A percentile compares a stretch with the other conserved stretches of the same genome.
phyloP scores from a whole-genome alignment of 2,329 filamentous ascomycete species.

The Monilinia fructigena region DNA sequence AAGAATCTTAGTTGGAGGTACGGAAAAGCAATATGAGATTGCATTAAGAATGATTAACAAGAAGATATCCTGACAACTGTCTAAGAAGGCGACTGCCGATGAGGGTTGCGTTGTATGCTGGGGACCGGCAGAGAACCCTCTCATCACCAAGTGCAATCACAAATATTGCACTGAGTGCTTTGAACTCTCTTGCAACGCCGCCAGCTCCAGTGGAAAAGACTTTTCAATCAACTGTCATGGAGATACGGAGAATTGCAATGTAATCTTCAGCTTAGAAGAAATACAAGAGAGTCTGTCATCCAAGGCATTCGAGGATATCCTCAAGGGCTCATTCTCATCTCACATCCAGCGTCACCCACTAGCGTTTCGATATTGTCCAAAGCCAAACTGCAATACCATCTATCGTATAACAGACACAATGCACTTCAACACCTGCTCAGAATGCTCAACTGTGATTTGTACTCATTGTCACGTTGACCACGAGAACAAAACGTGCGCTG shows the following conservation, averaged over 20 bases:
- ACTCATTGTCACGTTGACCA: too few relatives aligned
- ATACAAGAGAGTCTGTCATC: too few relatives aligned
- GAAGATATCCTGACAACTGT: background rate
- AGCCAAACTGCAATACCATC: too few relatives aligned
- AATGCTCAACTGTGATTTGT: too few relatives aligned
- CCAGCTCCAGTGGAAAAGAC: conserved; percentile 29
- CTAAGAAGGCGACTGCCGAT: background rate
- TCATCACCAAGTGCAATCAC: conserved; percentile 16
- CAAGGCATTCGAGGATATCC: too few relatives aligned
- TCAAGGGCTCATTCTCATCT: too few relatives aligned
- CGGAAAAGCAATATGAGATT: background rate
- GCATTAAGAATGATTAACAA: background rate
- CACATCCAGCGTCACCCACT: too few relatives aligned
- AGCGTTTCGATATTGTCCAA: too few relatives aligned
- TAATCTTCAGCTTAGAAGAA: too few relatives aligned
- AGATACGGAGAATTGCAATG: conserved; percentile 13
- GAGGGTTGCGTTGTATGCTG: conserved; percentile 11
- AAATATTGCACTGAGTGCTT: conserved; percentile 47
- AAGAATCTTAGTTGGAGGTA: background rate
- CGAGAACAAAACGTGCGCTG: too few relatives aligned
- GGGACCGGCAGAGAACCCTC: background rate
- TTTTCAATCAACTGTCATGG: conserved; percentile 25
- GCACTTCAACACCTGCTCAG: too few relatives aligned
- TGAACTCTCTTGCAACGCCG: conserved; percentile 38
- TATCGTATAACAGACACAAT: too few relatives aligned